phyloP scores from a whole-genome alignment of 352 stramenopile species.

The Globisporangium cylindrosporum region DNA sequence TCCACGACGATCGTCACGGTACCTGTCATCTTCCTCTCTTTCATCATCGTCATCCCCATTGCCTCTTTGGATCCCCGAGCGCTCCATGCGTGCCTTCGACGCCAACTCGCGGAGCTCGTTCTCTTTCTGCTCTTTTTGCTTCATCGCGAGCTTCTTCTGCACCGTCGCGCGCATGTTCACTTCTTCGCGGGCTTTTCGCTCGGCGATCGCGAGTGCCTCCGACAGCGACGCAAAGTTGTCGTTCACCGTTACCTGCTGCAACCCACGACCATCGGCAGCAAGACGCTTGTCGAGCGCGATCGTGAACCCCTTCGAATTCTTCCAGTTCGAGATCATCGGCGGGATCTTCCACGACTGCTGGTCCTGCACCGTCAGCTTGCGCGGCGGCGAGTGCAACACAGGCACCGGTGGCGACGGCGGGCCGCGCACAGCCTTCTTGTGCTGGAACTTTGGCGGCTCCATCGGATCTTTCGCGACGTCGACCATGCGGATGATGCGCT shows the following conservation, averaged over 20 bases:
- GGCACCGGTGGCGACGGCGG: conserved; percentile 89
- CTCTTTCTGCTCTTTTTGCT: conserved; percentile 96
- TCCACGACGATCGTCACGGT: conserved; percentile 19
- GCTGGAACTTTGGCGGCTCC: conserved; percentile 98
- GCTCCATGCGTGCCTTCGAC: conserved; percentile 91
- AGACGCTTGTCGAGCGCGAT: conserved; percentile 99
- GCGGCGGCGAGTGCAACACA: conserved; percentile 91
- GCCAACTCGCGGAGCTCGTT: conserved; percentile 94
- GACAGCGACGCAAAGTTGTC: conserved; percentile 98
- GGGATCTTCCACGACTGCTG: conserved; percentile 99
- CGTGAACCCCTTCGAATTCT: conserved; percentile 98
- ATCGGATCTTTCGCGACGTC: conserved; percentile 98
- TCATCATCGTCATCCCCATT: conserved; percentile 37
- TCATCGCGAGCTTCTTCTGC: conserved; percentile 86
- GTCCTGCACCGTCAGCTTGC: conserved; percentile 91
- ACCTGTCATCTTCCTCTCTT: conserved; percentile 19
- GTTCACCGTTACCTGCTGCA: conserved; percentile 96
- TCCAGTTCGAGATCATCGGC: conserved; percentile 99
- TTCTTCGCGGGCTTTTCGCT: conserved; percentile 96
- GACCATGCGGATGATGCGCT: conserved; percentile 99
- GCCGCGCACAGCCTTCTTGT: conserved; percentile 95
- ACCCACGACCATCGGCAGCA: conserved; percentile 94
- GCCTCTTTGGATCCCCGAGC: conserved; percentile 56
- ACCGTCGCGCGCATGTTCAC: conserved; percentile 93
- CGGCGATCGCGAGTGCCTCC: conserved; percentile 97